These are phyloP conservation scores for Cryptosporidium sp. DNA, from an alignment of 169 alveolate genomes.

Conservation along the genomic window DNA sequence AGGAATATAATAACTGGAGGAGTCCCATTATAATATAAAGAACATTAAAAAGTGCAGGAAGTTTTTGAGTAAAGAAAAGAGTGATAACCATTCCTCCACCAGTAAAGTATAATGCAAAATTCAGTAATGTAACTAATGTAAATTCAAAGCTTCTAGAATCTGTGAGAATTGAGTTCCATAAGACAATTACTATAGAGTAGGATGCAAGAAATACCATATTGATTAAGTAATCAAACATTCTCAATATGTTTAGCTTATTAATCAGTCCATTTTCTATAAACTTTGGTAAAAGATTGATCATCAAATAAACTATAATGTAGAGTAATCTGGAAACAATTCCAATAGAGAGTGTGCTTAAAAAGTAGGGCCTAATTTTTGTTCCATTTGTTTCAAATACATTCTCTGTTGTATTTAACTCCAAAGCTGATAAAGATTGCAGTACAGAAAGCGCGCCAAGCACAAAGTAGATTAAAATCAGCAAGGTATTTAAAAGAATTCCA, in stretches of 20 bases:
- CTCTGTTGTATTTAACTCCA: neutral
- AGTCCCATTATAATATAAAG: constrained; percentile 5
- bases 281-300: constrained; percentile 3
- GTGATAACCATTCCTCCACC: neutral
- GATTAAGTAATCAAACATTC: constrained; percentile 20
- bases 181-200: constrained; percentile 26
- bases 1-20: neutral
- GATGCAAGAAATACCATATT: constrained; percentile 26
- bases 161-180: constrained; percentile 41
- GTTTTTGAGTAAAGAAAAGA: neutral
- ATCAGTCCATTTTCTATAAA: neutral
- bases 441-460: constrained; percentile 24
- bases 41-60: neutral
- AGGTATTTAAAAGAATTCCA: neutral
- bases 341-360: constrained; percentile 21
- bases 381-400: constrained; percentile 59
- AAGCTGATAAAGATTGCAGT: constrained; percentile 19
- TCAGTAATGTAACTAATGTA: neutral
- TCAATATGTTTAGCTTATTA: neutral
- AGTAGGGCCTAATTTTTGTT: constrained; percentile 51
- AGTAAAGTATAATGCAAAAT: constrained; percentile 8
- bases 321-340: constrained; percentile 34
- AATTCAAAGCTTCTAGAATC: neutral
- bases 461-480: neutral
- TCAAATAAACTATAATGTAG: constrained; percentile 11